A percentile compares a stretch with the other conserved stretches of the same genome.
phyloP scores from a whole-genome alignment of 2,329 filamentous ascomycete species.

The Aspergillus glaucus region DNA sequence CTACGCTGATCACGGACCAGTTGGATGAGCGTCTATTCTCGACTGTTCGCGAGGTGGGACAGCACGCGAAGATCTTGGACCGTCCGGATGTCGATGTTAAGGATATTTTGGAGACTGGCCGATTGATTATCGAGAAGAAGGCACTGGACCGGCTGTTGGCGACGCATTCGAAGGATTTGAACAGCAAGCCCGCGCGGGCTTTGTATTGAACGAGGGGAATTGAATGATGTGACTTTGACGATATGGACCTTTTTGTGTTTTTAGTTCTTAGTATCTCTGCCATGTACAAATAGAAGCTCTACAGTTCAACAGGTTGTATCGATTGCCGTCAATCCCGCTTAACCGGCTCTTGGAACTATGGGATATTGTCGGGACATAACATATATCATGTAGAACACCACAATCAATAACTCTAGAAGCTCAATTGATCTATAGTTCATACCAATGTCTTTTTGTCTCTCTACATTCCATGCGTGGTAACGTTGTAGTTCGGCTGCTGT shows the following conservation, averaged over 20 bases:
- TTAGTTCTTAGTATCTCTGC: conserved; percentile 7
- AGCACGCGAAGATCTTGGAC: conserved; percentile 63
- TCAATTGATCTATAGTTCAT: too few relatives aligned
- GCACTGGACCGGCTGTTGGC: conserved; percentile 71
- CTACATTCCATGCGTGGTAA: background rate
- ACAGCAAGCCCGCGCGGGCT: conserved; percentile 27
- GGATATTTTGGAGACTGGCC: conserved; percentile 77
- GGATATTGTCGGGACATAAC: too few relatives aligned
- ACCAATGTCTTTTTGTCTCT: too few relatives aligned
- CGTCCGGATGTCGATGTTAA: conserved; percentile 89
- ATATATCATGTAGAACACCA: too few relatives aligned
- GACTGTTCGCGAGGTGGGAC: conserved; percentile 57
- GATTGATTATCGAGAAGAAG: conserved; percentile 76
- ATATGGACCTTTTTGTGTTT: conserved; percentile 5
- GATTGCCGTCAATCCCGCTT: too few relatives aligned
- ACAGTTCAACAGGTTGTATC: background rate
- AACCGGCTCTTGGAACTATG: too few relatives aligned
- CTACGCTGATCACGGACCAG: conserved; percentile 65
- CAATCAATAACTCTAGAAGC: too few relatives aligned
- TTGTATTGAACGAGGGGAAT: conserved; percentile 17
- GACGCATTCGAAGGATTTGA: conserved; percentile 51
- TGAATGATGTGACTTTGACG: conserved; percentile 2
- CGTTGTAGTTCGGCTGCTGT: conserved; percentile 1
- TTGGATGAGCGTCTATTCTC: conserved; percentile 58
- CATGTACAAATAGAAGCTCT: conserved; percentile 26